phyloP scores from a whole-genome alignment of 345 rosid genomes.

The Rhodomyrtus tomentosa region DNA sequence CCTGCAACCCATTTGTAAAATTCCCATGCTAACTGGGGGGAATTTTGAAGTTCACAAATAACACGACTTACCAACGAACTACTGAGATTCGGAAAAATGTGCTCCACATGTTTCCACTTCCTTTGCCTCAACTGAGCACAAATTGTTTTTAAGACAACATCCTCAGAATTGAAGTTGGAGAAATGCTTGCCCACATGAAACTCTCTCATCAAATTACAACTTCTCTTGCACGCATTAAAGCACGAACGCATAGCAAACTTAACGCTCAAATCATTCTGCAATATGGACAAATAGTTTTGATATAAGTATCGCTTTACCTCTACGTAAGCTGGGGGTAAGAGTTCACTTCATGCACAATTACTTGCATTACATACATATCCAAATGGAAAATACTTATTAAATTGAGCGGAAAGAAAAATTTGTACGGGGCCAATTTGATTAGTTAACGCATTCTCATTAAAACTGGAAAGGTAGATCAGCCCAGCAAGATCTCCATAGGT shows the following conservation, averaged over 20 bases:
- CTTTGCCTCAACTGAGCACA: conserved; percentile 48
- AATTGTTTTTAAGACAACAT: conserved; percentile 37
- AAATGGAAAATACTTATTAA: not conserved
- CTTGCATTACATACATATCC: not conserved
- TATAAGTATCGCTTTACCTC: not conserved
- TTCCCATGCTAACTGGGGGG: conserved; percentile 45
- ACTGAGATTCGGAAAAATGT: conserved; percentile 27
- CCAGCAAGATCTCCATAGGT: not conserved
- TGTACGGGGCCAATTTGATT: not conserved
- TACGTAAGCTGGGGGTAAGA: not conserved
- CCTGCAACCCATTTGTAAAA: conserved; percentile 43
- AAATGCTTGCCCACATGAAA: conserved; percentile 34
- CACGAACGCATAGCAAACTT: conserved; percentile 16
- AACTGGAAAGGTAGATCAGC: not conserved
- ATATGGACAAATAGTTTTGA: not conserved
- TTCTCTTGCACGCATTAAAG: conserved; percentile 14
- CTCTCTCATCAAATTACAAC: conserved; percentile 12
- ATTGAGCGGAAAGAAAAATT: not conserved
- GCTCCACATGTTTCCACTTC: conserved; percentile 49
- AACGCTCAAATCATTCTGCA: not conserved
- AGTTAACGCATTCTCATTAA: not conserved
- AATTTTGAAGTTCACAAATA: conserved; percentile 34
- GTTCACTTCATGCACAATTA: not conserved
- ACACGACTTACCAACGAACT: conserved; percentile 30
- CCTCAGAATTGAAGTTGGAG: conserved; percentile 25